Evolutionary conservation across 176 grass and related monocot species (phyloP).

Genomic region (Oryza officinalis): DNA sequence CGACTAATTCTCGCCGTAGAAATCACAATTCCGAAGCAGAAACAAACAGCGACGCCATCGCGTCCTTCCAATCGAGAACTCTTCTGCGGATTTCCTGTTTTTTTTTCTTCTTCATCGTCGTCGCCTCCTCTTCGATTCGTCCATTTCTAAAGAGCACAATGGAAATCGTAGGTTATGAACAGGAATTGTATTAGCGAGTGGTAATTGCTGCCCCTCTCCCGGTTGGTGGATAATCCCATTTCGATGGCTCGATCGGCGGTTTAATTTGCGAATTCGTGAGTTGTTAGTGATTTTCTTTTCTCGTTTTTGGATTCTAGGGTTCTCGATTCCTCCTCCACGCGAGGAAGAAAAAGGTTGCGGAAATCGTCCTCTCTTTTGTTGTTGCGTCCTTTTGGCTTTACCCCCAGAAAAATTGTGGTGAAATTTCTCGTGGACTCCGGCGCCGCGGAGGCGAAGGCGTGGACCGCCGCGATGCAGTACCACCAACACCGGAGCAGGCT

Average conservation of each 20-base stretch:
- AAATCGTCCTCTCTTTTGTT: slow-evolving; percentile 37
- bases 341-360: background rate
- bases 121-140: slow-evolving; percentile 10
- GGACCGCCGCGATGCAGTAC: slow-evolving; percentile 47
- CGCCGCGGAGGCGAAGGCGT: slow-evolving; percentile 16
- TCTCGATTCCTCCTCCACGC: slow-evolving; percentile 35
- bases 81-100: background rate
- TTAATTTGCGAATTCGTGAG: slow-evolving; percentile 36
- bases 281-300: background rate
- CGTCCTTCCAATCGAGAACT: slow-evolving; percentile 6
- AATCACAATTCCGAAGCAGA: slow-evolving; percentile 32
- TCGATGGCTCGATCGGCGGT: slow-evolving; percentile 27
- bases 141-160: background rate
- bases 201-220: background rate
- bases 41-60: background rate
- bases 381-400: slow-evolving; percentile 1
- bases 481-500: slow-evolving; percentile 36
- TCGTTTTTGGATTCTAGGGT: slow-evolving; percentile 32
- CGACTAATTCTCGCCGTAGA: slow-evolving; percentile 32
- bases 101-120: background rate
- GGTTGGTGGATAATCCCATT: background rate
- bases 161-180: slow-evolving; percentile 7
- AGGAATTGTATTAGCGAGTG: slow-evolving; percentile 12
- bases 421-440: slow-evolving; percentile 43
- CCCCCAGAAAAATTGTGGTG: slow-evolving; percentile 43